Conservation (phyloP, 208 protist species). For the Trichomonas tenax region DNA sequence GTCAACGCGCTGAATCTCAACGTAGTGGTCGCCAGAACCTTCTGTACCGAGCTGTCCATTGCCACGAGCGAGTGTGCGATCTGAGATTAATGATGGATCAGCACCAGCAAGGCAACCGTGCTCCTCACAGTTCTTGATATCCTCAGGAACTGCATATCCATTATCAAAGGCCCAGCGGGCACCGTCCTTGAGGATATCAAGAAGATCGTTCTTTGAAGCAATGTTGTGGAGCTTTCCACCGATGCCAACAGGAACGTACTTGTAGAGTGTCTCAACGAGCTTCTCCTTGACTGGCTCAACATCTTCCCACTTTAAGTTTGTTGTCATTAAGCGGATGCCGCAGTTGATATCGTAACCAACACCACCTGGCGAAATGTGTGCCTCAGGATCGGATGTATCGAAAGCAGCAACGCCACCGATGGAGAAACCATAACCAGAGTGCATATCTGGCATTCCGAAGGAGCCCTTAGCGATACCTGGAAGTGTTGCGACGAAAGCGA, state of each 20-base stretch:
- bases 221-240: not conserved
- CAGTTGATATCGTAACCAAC: conserved; percentile 75
- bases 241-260: not conserved
- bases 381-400: conserved; percentile 60
- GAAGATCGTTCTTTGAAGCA: conserved; percentile 35
- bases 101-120: conserved; percentile 51
- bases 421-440: conserved; percentile 65
- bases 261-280: not conserved
- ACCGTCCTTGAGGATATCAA: conserved; percentile 54
- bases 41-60: conserved; percentile 54
- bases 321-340: conserved; percentile 62
- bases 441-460: conserved; percentile 56
- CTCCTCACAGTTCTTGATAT: conserved; percentile 64
- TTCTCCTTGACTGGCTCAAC: not conserved
- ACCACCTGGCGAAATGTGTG: conserved; percentile 63
- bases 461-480: conserved; percentile 60
- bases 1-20: conserved; percentile 52
- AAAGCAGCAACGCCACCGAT: too few species aligned
- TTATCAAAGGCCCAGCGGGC: conserved; percentile 61
- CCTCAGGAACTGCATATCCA: conserved; percentile 61
- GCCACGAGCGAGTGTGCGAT: conserved; percentile 59
- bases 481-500: conserved; percentile 62
- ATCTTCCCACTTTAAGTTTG: conserved; percentile 56
- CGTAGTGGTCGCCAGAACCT: conserved; percentile 67
- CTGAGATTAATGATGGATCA: conserved; percentile 47